Base-by-base conservation (phyloP, 805 yeast genomes). In the Metschnikowia gelsemii region DNA sequence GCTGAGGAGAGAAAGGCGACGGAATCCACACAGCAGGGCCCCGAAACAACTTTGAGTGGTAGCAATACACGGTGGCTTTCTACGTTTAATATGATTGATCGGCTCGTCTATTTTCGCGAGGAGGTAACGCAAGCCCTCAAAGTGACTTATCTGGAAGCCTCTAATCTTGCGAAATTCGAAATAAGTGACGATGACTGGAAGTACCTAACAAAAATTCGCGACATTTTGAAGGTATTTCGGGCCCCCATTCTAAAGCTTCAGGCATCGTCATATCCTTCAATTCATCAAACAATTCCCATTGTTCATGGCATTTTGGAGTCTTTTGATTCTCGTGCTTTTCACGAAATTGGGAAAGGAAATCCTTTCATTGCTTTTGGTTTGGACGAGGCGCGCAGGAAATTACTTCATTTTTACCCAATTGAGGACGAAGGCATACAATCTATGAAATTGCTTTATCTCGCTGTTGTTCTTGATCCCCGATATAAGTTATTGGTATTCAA, bases 381-480 rank as follows among this genome's bases (percentile, higher is more conserved):
- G 13, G 3, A 9, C 16, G 20, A 32, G 26, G 38, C 42, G 11
- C 6, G 12, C 20, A 16, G 12, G 24, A 39, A 26, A 18, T 6
- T 39, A 4, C 33, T 27, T 8, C 29, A 39, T 21, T 21, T 32
- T 19, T 39, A 20, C 22, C 38, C 42, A 3, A 26, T 39, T 1
- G 8, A 21, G 4, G 38, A 27, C 9, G 31, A 39, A 3, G 17
- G 23, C 16, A 39, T 32, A 12, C 19, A 26, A 8, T 7, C 13
- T 20, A 26, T 20, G 23, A 33, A 39, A 22, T 11, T 30, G 18
- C 33, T 32, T 12, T 39, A 39, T 21, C 28, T 39, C 38, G 38
- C 38, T 11, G 16, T 32, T 11, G 38, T 32, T 21, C 42, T 39
- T 27, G 38, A 32, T 27, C 38, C 42, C 6, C 37, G 38, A n/a